These are phyloP conservation scores for Pyricularia grisea DNA, from an alignment of 2,329 filamentous ascomycete genomes.

Conservation along the genomic window DNA sequence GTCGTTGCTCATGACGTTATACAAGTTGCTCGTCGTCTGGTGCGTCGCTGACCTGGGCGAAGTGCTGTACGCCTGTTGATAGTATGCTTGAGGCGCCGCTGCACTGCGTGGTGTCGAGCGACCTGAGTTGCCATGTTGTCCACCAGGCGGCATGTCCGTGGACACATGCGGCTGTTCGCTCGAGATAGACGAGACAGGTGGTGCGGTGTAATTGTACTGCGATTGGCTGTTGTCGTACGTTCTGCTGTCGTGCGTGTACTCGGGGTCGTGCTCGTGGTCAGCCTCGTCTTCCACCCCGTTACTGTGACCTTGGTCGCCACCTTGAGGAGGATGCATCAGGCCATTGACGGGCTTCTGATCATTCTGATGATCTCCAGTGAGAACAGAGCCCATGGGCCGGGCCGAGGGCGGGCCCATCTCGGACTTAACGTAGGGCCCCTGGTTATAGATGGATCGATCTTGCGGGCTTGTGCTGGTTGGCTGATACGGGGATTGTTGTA, in stretches of 20 bases:
- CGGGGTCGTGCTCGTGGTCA: conserved; percentile 62
- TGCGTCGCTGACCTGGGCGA: conserved; percentile 56
- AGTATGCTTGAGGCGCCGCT: conserved; percentile 62
- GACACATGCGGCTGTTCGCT: conserved; percentile 69
- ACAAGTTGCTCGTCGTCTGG: conserved; percentile 69
- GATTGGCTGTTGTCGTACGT: conserved; percentile 64
- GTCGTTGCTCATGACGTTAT: conserved; percentile 82
- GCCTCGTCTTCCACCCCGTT: conserved; percentile 53
- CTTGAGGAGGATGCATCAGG: conserved; percentile 46
- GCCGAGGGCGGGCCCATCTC: conserved; percentile 79
- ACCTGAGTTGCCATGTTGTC: conserved; percentile 70
- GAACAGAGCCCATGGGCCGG: conserved; percentile 45
- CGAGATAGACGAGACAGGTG: conserved; percentile 55
- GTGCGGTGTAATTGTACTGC: conserved; percentile 65
- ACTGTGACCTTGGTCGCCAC: conserved; percentile 44
- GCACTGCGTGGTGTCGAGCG: conserved; percentile 79
- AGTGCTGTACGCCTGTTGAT: conserved; percentile 66
- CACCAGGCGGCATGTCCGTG: conserved; percentile 72
- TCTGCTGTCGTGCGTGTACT: conserved; percentile 79
- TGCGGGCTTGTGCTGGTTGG: conserved; percentile 50
- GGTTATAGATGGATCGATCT: conserved; percentile 56
- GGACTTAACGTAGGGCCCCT: conserved; percentile 65
- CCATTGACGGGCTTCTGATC: conserved; percentile 59
- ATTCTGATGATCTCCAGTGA: conserved; percentile 43
- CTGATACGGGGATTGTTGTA: conserved; percentile 64